Conservation (phyloP, 2,329 filamentous ascomycete species). For the Fusarium torulosum region DNA sequence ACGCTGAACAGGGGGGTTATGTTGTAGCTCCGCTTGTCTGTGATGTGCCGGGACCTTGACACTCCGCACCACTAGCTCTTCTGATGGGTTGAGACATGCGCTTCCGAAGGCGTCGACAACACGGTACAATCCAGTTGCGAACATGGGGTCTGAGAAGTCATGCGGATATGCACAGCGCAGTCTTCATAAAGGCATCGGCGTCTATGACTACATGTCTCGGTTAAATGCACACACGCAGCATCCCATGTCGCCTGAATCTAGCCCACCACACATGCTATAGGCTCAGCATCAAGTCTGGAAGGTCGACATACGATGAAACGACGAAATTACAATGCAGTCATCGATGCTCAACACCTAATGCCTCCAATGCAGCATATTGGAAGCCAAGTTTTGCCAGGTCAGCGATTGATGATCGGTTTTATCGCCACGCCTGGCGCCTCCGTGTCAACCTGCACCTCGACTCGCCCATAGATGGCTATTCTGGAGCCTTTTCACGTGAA, state of each 20-base stretch:
- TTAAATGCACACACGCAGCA: conserved; percentile 10
- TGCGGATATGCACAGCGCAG: not conserved
- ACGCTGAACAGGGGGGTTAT: conserved; percentile 17
- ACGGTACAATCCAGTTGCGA: not conserved
- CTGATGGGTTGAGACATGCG: not conserved
- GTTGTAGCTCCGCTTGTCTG: conserved; percentile 4
- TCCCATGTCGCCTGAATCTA: conserved; percentile 14
- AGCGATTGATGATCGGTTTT: conserved; percentile 4
- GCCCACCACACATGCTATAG: conserved; percentile 24
- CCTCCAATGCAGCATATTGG: conserved; percentile 9
- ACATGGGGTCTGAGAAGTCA: not conserved
- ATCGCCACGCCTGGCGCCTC: not conserved
- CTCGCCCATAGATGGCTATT: conserved; percentile 8
- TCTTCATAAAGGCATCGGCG: not conserved
- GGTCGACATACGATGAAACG: conserved; percentile 23
- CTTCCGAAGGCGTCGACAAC: not conserved
- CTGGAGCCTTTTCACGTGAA: conserved; percentile 44
- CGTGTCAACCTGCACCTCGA: conserved; percentile 8
- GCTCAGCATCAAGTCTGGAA: conserved; percentile 16
- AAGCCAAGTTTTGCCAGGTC: conserved; percentile 2
- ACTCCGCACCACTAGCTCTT: conserved; percentile 16
- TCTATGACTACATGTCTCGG: conserved; percentile 2
- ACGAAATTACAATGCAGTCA: conserved; percentile 1
- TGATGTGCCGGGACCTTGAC: conserved; percentile 10
- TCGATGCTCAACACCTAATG: conserved; percentile 11